Percentiles rank a stretch among this genome's conserved stretches.
These are phyloP conservation scores for Piromyces finnis DNA, from an alignment of 192 early-diverging fungal genomes.

Conservation along the genomic window DNA sequence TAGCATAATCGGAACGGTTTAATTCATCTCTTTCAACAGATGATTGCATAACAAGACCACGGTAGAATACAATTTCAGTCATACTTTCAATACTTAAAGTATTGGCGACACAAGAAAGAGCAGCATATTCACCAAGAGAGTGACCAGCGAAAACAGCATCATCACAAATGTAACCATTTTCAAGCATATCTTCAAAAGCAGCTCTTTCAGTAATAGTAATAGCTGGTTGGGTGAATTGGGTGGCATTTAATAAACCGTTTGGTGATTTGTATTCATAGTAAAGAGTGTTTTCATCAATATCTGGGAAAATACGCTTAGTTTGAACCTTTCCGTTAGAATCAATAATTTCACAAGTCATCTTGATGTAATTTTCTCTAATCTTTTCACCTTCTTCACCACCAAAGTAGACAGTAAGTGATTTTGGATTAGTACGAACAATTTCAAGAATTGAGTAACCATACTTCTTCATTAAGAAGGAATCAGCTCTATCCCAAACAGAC, in stretches of 20 bases:
- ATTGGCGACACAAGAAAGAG: slow-evolving; percentile 68
- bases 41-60: slow-evolving; percentile 94
- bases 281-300: slow-evolving; percentile 47
- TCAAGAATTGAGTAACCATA: slow-evolving; percentile 80
- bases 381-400: slow-evolving; percentile 64
- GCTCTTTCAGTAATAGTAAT: slow-evolving; percentile 80
- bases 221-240: slow-evolving; percentile 91
- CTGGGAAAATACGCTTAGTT: slow-evolving; percentile 71
- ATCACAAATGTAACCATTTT: slow-evolving; percentile 66
- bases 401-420: slow-evolving; percentile 69
- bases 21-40: slow-evolving; percentile 61
- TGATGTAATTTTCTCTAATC: slow-evolving; percentile 66
- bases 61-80: slow-evolving; percentile 84
- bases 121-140: slow-evolving; percentile 90
- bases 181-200: slow-evolving; percentile 73
- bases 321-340: slow-evolving; percentile 43
- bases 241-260: slow-evolving; percentile 71
- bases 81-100: slow-evolving; percentile 67
- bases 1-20: slow-evolving; percentile 78
- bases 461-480: slow-evolving; percentile 62
- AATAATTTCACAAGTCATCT: slow-evolving; percentile 78
- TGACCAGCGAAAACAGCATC: slow-evolving; percentile 80
- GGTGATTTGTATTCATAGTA: slow-evolving; percentile 71
- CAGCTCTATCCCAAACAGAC: slow-evolving; percentile 80
- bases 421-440: slow-evolving; percentile 78